Percentiles rank a stretch among this genome's conserved stretches.
These are phyloP conservation scores for Plasmopara halstedii DNA, from an alignment of 352 stramenopile species.

Conservation along the genomic window DNA sequence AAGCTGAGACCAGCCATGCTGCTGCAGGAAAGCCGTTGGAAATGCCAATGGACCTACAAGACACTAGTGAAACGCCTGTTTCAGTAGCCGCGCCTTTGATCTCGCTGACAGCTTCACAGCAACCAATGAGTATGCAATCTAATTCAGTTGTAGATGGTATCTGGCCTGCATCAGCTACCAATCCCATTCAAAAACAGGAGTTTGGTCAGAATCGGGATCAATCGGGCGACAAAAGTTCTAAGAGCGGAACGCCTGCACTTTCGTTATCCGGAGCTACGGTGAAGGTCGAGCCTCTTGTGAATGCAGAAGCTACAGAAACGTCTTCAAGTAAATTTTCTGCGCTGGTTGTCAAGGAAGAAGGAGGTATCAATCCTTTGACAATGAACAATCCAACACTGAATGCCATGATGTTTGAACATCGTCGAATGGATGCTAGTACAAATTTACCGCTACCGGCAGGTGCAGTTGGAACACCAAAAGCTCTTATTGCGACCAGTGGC, in stretches of 20 bases:
- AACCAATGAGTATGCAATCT: slow-evolving; percentile 1
- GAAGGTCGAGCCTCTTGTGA: slow-evolving; percentile 23
- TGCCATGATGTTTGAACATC: slow-evolving; percentile 79
- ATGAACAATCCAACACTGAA: slow-evolving; percentile 86
- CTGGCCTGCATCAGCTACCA: slow-evolving; percentile 5
- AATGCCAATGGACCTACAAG: slow-evolving; percentile 56
- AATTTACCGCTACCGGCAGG: slow-evolving; percentile 25
- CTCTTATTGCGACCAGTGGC: slow-evolving; percentile 16
- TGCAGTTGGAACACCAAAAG: slow-evolving; percentile 25
- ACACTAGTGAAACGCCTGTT: slow-evolving; percentile 16
- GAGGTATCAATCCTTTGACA: slow-evolving; percentile 51
- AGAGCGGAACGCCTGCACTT: not conserved
- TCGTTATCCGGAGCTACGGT: not conserved
- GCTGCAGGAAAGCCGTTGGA: slow-evolving; percentile 37
- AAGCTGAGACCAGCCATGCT: slow-evolving; percentile 15
- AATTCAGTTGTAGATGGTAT: slow-evolving; percentile 5
- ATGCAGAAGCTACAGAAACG: not conserved
- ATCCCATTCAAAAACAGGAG: slow-evolving; percentile 9
- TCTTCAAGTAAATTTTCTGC: slow-evolving; percentile 1
- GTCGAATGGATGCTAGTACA: slow-evolving; percentile 51
- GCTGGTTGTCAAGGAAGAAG: slow-evolving; percentile 21
- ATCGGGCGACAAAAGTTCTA: slow-evolving; percentile 6
- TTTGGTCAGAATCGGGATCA: slow-evolving; percentile 2
- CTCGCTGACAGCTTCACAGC: slow-evolving; percentile 9
- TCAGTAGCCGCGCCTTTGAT: slow-evolving; percentile 17